A percentile compares a stretch with the other conserved stretches of the same genome.
Evolutionary conservation across 495 filamentous ascomycete genomes (phyloP).

Genomic region (Talaromyces trachyspermus): DNA sequence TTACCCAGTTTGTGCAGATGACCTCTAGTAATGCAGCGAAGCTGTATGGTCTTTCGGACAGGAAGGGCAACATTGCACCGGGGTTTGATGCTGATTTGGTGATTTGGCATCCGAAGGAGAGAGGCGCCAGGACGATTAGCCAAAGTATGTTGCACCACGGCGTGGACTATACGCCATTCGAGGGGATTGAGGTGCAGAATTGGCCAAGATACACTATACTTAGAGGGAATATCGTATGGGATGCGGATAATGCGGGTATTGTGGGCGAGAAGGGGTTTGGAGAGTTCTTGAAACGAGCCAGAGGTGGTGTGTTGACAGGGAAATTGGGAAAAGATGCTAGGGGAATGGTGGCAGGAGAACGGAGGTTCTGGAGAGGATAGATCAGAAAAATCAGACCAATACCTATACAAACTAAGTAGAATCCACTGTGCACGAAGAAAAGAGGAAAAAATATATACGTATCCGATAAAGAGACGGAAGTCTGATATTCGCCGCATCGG

Average conservation of each 20-base stretch:
- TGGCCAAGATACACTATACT: conserved; percentile 57
- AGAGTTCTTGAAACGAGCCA: conserved; percentile 44
- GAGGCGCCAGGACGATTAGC: conserved; percentile 22
- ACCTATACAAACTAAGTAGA: too few relatives aligned
- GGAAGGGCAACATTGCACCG: conserved; percentile 49
- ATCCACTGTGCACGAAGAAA: too few relatives aligned
- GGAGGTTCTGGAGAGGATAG: not conserved
- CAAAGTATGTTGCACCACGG: conserved; percentile 52
- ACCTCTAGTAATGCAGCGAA: conserved; percentile 51
- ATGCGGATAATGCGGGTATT: conserved; percentile 41
- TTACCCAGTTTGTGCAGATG: conserved; percentile 52
- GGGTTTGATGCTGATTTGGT: conserved; percentile 40
- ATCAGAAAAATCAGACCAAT: too few relatives aligned
- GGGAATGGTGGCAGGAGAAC: not conserved
- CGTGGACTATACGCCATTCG: conserved; percentile 55
- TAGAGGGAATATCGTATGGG: conserved; percentile 51
- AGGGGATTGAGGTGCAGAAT: conserved; percentile 45
- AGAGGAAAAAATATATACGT: too few relatives aligned
- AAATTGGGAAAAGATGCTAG: conserved; percentile 11
- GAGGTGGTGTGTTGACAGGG: conserved; percentile 28
- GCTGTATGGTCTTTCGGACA: conserved; percentile 49
- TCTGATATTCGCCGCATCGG: too few relatives aligned
- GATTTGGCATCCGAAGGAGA: conserved; percentile 31
- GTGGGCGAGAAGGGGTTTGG: conserved; percentile 44
- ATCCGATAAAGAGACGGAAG: too few relatives aligned